phyloP scores from a whole-genome alignment of 2,329 filamentous ascomycete genomes.

The Fusarium fracticaudum region DNA sequence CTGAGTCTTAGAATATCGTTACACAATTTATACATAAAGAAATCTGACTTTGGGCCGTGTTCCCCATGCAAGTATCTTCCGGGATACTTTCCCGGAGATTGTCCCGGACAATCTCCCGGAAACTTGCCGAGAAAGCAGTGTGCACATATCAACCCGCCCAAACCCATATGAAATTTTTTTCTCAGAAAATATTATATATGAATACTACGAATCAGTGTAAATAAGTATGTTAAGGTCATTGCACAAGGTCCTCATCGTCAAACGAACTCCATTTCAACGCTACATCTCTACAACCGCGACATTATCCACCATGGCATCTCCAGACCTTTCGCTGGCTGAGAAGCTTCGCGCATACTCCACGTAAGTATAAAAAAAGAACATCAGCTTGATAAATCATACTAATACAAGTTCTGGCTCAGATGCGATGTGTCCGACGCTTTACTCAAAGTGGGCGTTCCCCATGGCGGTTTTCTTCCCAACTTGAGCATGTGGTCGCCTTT shows the following conservation, averaged over 20 bases:
- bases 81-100: not conserved
- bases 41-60: fast-evolving
- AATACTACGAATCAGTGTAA: fast-evolving
- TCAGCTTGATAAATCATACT: too few species aligned
- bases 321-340: not conserved
- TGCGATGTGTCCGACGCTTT: not conserved
- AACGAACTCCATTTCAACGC: not conserved
- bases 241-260: not conserved
- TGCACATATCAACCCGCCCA: fast-evolving
- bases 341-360: not conserved
- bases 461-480: not conserved
- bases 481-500: not conserved
- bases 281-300: not conserved
- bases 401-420: not conserved
- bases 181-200: fast-evolving
- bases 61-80: fast-evolving
- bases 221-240: fast-evolving
- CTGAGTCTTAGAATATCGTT: too few species aligned
- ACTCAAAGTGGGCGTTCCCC: not conserved
- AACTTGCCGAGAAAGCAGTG: not conserved
- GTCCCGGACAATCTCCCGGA: not conserved
- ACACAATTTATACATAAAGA: not conserved
- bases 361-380: too few species aligned
- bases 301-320: not conserved
- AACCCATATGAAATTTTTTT: not conserved